Evolutionary conservation across 768 basidiomycete species (phyloP).

Genomic region (Mycena haematopus): DNA sequence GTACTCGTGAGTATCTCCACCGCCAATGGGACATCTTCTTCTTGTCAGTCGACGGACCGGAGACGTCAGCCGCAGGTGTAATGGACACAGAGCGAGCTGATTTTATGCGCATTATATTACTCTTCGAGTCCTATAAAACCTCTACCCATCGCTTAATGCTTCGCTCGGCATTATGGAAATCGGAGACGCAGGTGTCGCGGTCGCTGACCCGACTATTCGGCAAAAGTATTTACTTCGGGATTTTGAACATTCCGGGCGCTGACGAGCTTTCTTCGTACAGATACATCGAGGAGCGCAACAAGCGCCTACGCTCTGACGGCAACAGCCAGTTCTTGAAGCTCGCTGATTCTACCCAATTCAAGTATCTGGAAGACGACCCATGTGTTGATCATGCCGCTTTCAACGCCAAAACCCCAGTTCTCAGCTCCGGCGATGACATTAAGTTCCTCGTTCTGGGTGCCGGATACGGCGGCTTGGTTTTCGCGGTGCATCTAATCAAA

Average conservation of each 20-base stretch:
- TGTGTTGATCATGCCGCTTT: constrained; percentile 25
- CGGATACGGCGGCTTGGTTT: constrained; percentile 17
- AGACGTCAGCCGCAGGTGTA: not conserved
- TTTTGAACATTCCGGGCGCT: not conserved
- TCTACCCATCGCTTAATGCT: too few species aligned
- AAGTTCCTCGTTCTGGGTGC: constrained; percentile 21
- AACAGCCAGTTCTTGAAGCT: constrained; percentile 18
- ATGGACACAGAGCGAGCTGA: not conserved
- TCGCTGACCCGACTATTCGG: not conserved
- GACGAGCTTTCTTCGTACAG: not conserved
- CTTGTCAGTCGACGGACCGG: not conserved
- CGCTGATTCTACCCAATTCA: constrained; percentile 10
- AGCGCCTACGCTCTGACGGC: constrained; percentile 24
- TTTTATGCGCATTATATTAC: not conserved
- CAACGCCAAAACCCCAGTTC: constrained; percentile 9
- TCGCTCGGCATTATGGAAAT: not conserved
- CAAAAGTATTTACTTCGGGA: not conserved
- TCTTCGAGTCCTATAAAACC: too few species aligned
- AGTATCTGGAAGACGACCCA: constrained; percentile 16
- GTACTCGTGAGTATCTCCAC: too few species aligned
- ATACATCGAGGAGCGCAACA: constrained; percentile 28
- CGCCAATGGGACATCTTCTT: too few species aligned
- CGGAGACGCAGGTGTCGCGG: not conserved
- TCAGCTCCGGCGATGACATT: constrained; percentile 16
- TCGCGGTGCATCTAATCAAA: constrained; percentile 22